A percentile compares a stretch with the other conserved stretches of the same genome.
Conservation (phyloP, 2,329 filamentous ascomycete genomes). For the Penicillium crustosum region DNA sequence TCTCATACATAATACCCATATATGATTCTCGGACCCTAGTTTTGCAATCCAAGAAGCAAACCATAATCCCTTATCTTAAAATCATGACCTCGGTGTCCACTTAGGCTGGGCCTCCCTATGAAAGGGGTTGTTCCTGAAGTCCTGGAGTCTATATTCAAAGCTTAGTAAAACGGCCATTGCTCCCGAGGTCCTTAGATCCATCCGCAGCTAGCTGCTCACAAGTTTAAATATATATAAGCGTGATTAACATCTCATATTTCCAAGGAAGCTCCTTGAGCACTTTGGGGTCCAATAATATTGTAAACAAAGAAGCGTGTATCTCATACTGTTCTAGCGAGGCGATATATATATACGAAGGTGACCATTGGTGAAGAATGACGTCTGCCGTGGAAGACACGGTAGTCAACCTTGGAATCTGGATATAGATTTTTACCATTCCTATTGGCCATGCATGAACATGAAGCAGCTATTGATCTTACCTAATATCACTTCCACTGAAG, state of each 20-base stretch:
- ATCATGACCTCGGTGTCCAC: background rate
- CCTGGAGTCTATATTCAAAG: background rate
- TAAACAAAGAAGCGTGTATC: background rate
- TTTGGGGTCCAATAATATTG: background rate
- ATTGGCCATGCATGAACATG: background rate
- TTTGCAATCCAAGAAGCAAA: background rate
- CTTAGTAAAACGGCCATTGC: background rate
- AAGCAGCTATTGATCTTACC: background rate
- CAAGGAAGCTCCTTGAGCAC: background rate
- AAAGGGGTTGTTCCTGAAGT: background rate
- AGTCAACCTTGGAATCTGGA: background rate
- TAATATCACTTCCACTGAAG: background rate
- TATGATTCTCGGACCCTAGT: background rate
- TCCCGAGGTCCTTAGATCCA: background rate
- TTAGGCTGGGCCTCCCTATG: background rate
- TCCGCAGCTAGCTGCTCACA: background rate
- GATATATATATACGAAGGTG: background rate
- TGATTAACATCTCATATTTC: background rate
- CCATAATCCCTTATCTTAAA: background rate
- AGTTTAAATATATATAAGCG: background rate
- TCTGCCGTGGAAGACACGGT: background rate
- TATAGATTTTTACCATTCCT: background rate
- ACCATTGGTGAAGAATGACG: background rate
- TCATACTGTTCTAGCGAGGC: background rate
- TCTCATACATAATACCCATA: background rate